Base-by-base conservation (phyloP, 768 basidiomycete genomes). In the Lactifluus rugatus region DNA sequence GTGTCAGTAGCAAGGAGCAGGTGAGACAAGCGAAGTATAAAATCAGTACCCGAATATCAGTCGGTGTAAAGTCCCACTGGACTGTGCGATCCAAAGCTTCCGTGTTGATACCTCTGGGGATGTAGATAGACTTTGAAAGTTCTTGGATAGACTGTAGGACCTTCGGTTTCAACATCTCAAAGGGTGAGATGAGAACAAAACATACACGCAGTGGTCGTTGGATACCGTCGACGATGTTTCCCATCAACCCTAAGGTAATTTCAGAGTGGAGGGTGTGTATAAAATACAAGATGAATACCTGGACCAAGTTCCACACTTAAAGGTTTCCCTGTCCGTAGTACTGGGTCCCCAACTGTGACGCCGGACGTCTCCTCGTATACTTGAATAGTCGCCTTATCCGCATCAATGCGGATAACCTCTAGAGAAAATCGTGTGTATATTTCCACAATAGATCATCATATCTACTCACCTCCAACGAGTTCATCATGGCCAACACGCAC, bases 311-410 rank as follows among this genome's bases (percentile, higher is more conserved):
- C 96, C 58, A 98, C 96, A 70, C 90, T 93, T 56, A 99, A 81
- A 31, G 96, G 96, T 71, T 99, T 99, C 47, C 95, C 96, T 28
- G 96, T 99, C 56, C 95, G 81, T 68, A 99, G 74, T 17, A 99
- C 96, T 48, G 96, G 96, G 75, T 99, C 96, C 28, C 96, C 96
- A 52, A 98, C 94, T 6, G 95, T 97, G 42, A 99, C 96, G 54
- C 96, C 96, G 44, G 95, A 96, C 6, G 95, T 98, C 76, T 99
- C 96, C 73, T 99, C 96, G 68, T 99, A 98, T 10, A 99, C 96
- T 72, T 99, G 96, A 61, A 99, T 97, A 13, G 96, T 98, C 44
- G 90, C 90, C 75, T 96, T 95, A 75, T 99, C 96, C 61, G 84
- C 84, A 65, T 98, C 96, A 74, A 99, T 97, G 67, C 96, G 84